phyloP scores from a whole-genome alignment of 176 grass and related monocot species.

The Raddia distichophylla region DNA sequence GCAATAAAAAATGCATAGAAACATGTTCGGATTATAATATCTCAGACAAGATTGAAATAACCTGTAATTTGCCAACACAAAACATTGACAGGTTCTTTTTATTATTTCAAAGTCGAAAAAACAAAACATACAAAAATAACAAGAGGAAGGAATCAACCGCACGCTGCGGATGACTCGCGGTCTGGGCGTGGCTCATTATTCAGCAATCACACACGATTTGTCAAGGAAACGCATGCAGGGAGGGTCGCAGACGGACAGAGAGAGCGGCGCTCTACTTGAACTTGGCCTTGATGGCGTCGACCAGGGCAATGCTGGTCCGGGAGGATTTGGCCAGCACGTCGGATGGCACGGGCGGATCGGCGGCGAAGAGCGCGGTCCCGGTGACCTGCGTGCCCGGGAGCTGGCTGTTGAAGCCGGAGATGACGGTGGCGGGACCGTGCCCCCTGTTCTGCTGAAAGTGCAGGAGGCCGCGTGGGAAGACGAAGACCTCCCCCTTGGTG shows the following conservation, averaged over 20 bases:
- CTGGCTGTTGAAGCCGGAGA: conserved; percentile 85
- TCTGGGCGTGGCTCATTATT: background rate
- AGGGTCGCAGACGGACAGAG: background rate
- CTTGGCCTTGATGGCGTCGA: conserved; percentile 56
- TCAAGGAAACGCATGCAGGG: background rate
- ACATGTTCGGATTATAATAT: too few species aligned
- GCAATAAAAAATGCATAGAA: too few species aligned
- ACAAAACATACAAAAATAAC: background rate
- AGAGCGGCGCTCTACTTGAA: conserved; percentile 35
- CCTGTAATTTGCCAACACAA: too few species aligned
- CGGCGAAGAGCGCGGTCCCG: conserved; percentile 61
- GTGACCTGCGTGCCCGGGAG: conserved; percentile 67
- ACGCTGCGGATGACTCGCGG: background rate
- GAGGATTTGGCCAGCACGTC: conserved; percentile 77
- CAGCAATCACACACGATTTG: background rate
- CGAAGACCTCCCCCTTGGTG: conserved; percentile 62
- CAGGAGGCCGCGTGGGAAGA: conserved; percentile 67
- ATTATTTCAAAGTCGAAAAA: too few species aligned
- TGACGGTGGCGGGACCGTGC: conserved; percentile 31
- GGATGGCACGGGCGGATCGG: conserved; percentile 41
- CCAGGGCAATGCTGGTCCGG: conserved; percentile 33
- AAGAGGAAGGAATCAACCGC: background rate
- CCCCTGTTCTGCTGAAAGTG: conserved; percentile 88
- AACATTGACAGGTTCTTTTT: too few species aligned
- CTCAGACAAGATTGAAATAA: too few species aligned